Conservation (phyloP, 345 rosid species). For the Adansonia digitata region DNA sequence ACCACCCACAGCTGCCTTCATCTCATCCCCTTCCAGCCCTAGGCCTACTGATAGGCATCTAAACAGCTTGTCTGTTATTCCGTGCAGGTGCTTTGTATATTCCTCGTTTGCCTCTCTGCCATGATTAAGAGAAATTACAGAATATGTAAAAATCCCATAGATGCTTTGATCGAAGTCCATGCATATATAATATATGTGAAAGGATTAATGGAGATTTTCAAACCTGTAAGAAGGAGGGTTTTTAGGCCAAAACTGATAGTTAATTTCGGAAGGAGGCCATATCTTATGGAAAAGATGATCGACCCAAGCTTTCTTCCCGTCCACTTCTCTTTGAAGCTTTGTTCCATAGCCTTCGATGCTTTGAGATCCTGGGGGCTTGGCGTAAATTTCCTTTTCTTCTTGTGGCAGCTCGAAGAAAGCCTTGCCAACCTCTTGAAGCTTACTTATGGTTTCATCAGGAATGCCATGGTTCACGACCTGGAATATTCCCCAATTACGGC, state of each 20-base stretch:
- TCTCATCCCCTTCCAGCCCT: conserved; percentile 41
- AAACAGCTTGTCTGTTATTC: conserved; percentile 48
- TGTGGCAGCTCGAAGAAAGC: conserved; percentile 65
- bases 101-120: conserved; percentile 75
- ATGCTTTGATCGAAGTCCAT: too few relatives aligned
- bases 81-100: conserved; percentile 41
- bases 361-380: conserved; percentile 38
- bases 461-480: conserved; percentile 62
- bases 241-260: conserved; percentile 67
- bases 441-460: conserved; percentile 36
- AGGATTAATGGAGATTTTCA: neutral
- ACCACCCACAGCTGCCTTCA: conserved; percentile 61
- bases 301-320: conserved; percentile 72
- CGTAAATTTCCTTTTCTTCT: conserved; percentile 56
- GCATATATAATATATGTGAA: too few relatives aligned
- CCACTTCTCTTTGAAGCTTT: conserved; percentile 45
- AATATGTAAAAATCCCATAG: neutral
- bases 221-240: conserved; percentile 75
- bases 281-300: conserved; percentile 79
- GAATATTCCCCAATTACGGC: conserved; percentile 59
- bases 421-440: conserved; percentile 53
- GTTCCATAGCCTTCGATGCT: conserved; percentile 66
- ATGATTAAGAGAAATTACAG: neutral
- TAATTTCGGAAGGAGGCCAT: conserved; percentile 64
- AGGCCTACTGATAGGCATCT: conserved; percentile 51